phyloP scores from a whole-genome alignment of 164 flowering plant genomes.

The Dillenia suffruticosa region DNA sequence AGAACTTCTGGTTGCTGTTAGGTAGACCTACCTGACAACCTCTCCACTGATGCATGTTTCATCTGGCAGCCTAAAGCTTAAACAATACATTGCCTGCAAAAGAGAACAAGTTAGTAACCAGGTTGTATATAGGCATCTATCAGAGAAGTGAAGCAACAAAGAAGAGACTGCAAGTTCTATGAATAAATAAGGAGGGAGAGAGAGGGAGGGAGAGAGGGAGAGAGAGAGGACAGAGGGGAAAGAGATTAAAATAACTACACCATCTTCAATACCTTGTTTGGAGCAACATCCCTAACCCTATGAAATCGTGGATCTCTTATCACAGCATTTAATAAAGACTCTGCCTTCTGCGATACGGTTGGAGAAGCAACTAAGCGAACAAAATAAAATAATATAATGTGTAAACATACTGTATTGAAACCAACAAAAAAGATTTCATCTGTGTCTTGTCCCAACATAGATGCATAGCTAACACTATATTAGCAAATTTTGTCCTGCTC shows the following conservation, averaged over 20 bases:
- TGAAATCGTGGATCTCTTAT: slow-evolving; percentile 62
- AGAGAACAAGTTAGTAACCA: not conserved
- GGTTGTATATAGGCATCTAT: too few relatives aligned
- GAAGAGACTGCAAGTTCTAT: not conserved
- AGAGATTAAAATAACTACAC: too few relatives aligned
- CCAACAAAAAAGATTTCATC: too few relatives aligned
- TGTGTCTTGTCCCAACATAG: too few relatives aligned
- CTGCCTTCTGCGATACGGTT: slow-evolving; percentile 60
- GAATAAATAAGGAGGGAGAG: not conserved
- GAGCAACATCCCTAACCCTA: slow-evolving; percentile 93
- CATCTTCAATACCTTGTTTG: slow-evolving; percentile 66
- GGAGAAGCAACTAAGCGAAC: not conserved
- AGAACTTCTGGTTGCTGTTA: not conserved
- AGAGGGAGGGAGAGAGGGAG: not conserved
- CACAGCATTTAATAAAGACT: slow-evolving; percentile 49
- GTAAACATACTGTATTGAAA: too few relatives aligned
- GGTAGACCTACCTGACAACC: not conserved
- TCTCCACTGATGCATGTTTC: slow-evolving; percentile 51
- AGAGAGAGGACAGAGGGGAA: not conserved
- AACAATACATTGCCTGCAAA: slow-evolving; percentile 87
- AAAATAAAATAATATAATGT: not conserved
- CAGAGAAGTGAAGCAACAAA: too few relatives aligned
- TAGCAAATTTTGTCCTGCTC: too few relatives aligned
- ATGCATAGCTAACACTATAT: too few relatives aligned
- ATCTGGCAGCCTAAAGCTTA: slow-evolving; percentile 80